phyloP scores from a whole-genome alignment of 352 stramenopile species.

The Pythium periplocum region DNA sequence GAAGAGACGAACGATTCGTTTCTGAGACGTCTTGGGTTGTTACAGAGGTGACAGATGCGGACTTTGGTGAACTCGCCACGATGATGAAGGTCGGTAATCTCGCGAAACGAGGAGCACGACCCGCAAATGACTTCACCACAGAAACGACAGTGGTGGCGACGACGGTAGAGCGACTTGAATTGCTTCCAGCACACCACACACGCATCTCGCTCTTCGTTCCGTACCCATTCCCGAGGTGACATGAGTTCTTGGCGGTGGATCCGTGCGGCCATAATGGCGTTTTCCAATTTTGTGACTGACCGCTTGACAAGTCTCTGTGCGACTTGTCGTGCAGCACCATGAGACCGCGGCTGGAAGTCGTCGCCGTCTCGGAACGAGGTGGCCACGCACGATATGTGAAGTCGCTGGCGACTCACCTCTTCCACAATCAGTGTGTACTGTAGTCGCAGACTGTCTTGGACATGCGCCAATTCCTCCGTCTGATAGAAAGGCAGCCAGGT shows the following conservation, averaged over 20 bases:
- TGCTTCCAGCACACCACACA: slow-evolving; percentile 68
- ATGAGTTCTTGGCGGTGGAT: slow-evolving; percentile 41
- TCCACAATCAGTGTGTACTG: slow-evolving; percentile 66
- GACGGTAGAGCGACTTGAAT: slow-evolving; percentile 48
- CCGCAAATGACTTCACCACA: slow-evolving; percentile 64
- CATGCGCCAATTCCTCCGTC: slow-evolving; percentile 13
- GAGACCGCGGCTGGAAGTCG: slow-evolving; percentile 22
- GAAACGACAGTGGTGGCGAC: slow-evolving; percentile 60
- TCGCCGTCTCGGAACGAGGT: slow-evolving; percentile 48
- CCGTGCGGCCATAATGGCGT: slow-evolving; percentile 35
- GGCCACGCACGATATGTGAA: slow-evolving; percentile 53
- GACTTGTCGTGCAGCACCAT: slow-evolving; percentile 27
- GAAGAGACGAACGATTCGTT: slow-evolving; percentile 24
- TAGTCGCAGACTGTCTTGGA: slow-evolving; percentile 8
- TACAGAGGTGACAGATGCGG: slow-evolving; percentile 64
- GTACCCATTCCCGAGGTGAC: slow-evolving; percentile 50
- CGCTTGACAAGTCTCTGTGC: slow-evolving; percentile 37
- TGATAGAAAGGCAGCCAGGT: slow-evolving; percentile 50
- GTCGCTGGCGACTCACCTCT: slow-evolving; percentile 35
- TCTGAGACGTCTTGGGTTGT: slow-evolving; percentile 35
- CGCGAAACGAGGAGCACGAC: slow-evolving; percentile 41
- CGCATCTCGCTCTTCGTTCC: slow-evolving; percentile 44
- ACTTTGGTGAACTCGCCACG: slow-evolving; percentile 41
- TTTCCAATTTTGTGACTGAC: slow-evolving; percentile 43
- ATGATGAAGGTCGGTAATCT: slow-evolving; percentile 24